Evolutionary conservation across 139 green algal genomes (phyloP).

Genomic region (Ettlia oleoabundans): DNA sequence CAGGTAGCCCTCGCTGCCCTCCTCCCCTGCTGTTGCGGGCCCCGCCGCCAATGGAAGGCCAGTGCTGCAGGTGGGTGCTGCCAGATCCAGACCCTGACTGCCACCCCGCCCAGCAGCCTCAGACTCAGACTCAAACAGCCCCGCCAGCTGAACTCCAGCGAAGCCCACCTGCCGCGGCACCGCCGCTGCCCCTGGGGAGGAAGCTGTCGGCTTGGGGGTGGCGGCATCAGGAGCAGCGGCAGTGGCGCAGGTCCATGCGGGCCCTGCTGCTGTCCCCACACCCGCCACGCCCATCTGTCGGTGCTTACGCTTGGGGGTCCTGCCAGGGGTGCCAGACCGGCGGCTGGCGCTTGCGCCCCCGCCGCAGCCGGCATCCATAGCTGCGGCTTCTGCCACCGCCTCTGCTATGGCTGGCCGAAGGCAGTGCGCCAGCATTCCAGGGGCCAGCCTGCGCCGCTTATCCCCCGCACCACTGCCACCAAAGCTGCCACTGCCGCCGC

Average conservation of each 20-base stretch:
- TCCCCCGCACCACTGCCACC: background rate
- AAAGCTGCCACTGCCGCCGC: background rate
- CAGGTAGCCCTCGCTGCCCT: background rate
- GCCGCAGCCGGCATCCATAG: background rate
- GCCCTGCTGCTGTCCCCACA: background rate
- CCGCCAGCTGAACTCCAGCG: too few species aligned
- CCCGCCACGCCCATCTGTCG: background rate
- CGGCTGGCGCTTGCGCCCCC: background rate
- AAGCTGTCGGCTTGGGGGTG: background rate
- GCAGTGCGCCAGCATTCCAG: slow-evolving; percentile 1
- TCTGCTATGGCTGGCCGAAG: background rate
- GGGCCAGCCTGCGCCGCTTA: slow-evolving; percentile 24
- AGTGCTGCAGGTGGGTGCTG: background rate
- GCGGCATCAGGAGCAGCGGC: background rate
- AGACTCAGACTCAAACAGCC: too few species aligned
- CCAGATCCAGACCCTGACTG: background rate
- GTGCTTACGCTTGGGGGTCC: slow-evolving; percentile 7
- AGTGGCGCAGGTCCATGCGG: background rate
- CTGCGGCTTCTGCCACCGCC: background rate
- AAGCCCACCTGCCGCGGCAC: background rate
- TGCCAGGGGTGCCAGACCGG: background rate
- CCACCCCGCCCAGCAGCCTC: background rate
- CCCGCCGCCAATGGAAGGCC: background rate
- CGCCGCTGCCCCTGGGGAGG: background rate
- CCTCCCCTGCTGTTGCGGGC: background rate